Evolutionary conservation across 352 stramenopile genomes (phyloP), one percentile per base, ranked within the genome.

Genomic region (Phytophthora fragariaefolia): DNA sequence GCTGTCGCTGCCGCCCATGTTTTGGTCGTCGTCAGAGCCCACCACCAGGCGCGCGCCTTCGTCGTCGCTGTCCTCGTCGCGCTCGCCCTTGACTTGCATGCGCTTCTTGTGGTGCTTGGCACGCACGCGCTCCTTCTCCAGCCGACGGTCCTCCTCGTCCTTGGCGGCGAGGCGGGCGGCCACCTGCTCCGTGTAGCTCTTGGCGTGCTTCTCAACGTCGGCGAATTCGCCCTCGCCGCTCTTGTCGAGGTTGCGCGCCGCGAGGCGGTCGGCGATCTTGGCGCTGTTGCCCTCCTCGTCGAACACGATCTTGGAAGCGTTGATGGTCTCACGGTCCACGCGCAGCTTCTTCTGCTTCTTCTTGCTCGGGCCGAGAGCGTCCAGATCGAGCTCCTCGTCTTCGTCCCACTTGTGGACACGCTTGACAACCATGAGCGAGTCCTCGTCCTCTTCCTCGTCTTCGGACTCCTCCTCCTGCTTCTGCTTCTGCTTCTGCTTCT

Each of bases 381-480:
- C 79, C 47, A 95, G 36, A 56, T 92, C 74, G 8, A 90, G 64
- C 27, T 87, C 77, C 3, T 89, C 69, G 22, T 89, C 71, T 20
- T 86, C 69, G 43, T 82, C 80, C 80, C 87, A 97, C 28, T 95
- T 83, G 75, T 98, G 92, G 28, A 85, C 82, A 52, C 87, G 82
- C 74, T 98, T 98, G 32, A 98, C 90, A 20, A 98, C 85, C 74
- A 98, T 90, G 2, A 98, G 69, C 38, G 96, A 87, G 58, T 98
- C 93, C 28, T 95, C 83, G 5, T 97, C 85, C 12, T 96, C 86
- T 32, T 96, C 86, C 0, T 91, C 79, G 15, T 86, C 76, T 5
- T 89, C 71, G n/a, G 83, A 61, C 22, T 80, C 50, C 63, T 80
- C 43, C 26, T 72, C 34, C 17, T 73, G 64, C 59, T 65, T 66